A percentile compares a stretch with the other conserved stretches of the same genome.
These are phyloP conservation scores for Trypanosomatidae sp. DNA, from an alignment of 208 protist genomes.

Conservation along the genomic window DNA sequence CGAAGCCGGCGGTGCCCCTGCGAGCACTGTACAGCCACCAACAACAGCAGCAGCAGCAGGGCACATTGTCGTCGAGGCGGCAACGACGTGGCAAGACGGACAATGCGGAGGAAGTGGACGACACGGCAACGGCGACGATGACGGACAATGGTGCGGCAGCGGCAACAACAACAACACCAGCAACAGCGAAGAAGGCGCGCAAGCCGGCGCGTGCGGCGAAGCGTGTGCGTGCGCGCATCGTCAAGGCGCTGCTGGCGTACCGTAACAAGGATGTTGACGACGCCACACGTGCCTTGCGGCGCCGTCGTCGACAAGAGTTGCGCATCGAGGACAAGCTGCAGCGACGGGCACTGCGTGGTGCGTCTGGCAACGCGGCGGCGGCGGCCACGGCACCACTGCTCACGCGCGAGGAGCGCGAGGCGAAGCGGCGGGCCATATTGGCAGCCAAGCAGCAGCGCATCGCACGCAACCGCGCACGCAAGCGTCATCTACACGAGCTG, in stretches of 20 bases:
- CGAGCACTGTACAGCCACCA: slow-evolving; percentile 53
- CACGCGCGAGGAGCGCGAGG: slow-evolving; percentile 74
- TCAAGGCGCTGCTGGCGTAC: slow-evolving; percentile 64
- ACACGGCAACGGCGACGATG: background rate
- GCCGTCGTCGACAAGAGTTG: slow-evolving; percentile 51
- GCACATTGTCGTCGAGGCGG: no score
- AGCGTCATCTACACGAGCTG: slow-evolving; percentile 52
- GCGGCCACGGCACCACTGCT: slow-evolving; percentile 17
- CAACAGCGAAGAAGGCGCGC: no score
- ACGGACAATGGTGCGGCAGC: slow-evolving; percentile 30
- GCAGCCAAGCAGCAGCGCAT: slow-evolving; percentile 82
- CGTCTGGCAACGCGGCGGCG: background rate
- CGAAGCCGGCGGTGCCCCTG: slow-evolving; percentile 59
- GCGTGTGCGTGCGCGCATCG: slow-evolving; percentile 41
- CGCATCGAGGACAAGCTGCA: slow-evolving; percentile 70
- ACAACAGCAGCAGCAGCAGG: background rate
- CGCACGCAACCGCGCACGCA: slow-evolving; percentile 73
- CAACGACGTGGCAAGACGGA: no score
- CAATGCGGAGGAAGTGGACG: background rate
- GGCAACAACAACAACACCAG: slow-evolving; percentile 33
- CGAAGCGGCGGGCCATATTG: slow-evolving; percentile 63
- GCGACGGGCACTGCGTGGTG: slow-evolving; percentile 46
- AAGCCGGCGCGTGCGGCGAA: slow-evolving; percentile 38
- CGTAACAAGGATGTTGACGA: slow-evolving; percentile 64
- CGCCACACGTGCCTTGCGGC: slow-evolving; percentile 50